Base-by-base conservation (phyloP, 106 monocot species). In the Dendrobium nobile region DNA sequence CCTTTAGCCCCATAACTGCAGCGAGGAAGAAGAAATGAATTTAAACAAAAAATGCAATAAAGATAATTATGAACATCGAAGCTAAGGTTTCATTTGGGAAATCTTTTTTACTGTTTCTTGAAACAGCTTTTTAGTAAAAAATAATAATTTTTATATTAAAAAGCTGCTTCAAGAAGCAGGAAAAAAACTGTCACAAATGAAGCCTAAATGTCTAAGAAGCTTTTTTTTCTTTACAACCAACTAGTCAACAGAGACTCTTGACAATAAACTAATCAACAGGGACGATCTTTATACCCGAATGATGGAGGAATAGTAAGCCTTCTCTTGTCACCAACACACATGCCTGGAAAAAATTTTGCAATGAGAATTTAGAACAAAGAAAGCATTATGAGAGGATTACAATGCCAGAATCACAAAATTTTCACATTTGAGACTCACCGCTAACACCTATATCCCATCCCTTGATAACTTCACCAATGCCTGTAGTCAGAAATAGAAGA, bases 301-400 rank as follows among this genome's bases (percentile, higher is more conserved):
- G 92, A 82, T 77, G 97, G 94, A 18, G 97, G 97, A 55, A 98
- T 80, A 19, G 88, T 89, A 26, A 98, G 85, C 78, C 92, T 94
- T 74, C 97, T 89, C 82, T 92, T 98, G 79, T 98, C 97, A 47
- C 97, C 97, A 78, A 98, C 82, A 10, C 97, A 86, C 97, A 98
- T 98, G 11, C 97, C 95, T 95, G 78, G 24, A 79, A 78, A 77
- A 28, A 17, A 83, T 73, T 51, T 15, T 13, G 13, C 6, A 75
- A 75, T 17, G 42, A 2, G 19, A 41, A 19, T 31, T 75, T 44
- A 75, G 5, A 44, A 2, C 74, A 20, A 44, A 75, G 31, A 19
- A 43, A 5, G 5, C 5, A n/a, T 20, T 75, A 7, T 0, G 9
- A 19, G 31, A 20, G 20, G 22, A 42, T 1, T 75, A 8, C n/a